Base-by-base conservation (phyloP, 2,329 filamentous ascomycete species). In the Pseudogymnoascus sp. region DNA sequence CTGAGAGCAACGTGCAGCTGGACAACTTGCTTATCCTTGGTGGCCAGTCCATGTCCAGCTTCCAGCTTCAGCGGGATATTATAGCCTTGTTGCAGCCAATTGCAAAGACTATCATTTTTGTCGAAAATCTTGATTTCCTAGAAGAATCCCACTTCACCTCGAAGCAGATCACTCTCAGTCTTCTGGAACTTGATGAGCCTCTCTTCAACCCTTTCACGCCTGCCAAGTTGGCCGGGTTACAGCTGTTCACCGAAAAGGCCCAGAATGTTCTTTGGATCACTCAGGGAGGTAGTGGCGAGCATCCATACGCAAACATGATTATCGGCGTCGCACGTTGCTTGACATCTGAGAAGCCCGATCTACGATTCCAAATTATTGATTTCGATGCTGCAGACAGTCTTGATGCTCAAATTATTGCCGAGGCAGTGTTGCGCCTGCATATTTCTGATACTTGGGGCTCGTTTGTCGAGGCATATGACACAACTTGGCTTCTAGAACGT, bases 161-260 rank as follows among this genome's bases (percentile, higher is more conserved):
- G 17, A 42, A 42, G 17, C 38, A 42, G 38, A 42, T 42, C 17
- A 42, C 17, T 21, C 38, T 42, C 38, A 42, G 36, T 53, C 63
- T 74, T 8, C 63, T 65, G 5, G 72, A 74, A 8, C 65, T 74
- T 23, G 76, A 76, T 63, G 66, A 68, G 15, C 71, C 73, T 1
- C 62, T 66, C 2, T 69, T 72, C 36, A 64, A 67, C 38, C 38
- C 38, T 17, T 42, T 42, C 38, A 42, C 38, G 17, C 38, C 38
- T 42, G 38, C 38, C 38, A 42, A 42, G 17, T 42, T 17, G 38
- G 38, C 38, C 17, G 38, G 38, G 11, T 42, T 42, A 10, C 61
- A 63, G 4, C 36, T 50, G 9, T 13, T 63, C 19, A 63, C 44
- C 44, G 35, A 59, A 33, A 21, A 42, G 21, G 44, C 44, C 11